phyloP scores from a whole-genome alignment of 2,329 filamentous ascomycete genomes.

The Nannizziopsis barbatae region DNA sequence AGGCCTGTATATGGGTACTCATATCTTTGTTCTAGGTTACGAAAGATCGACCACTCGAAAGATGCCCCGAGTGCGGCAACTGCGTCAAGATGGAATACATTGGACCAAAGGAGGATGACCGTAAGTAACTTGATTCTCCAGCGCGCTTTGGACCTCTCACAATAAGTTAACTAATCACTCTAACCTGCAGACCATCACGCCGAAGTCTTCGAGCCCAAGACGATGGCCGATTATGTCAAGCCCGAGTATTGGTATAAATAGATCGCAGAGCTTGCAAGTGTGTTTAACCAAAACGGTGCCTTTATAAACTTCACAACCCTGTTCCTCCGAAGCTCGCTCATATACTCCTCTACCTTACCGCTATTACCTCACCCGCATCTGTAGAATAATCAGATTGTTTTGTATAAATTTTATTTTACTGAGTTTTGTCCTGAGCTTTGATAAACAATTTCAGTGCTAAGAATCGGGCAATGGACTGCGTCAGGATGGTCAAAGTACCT shows the following conservation, averaged over 20 bases:
- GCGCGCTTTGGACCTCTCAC: not conserved
- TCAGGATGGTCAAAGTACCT: too few relatives aligned
- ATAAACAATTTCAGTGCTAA: too few relatives aligned
- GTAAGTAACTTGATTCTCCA: slow-evolving; percentile 23
- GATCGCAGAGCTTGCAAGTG: slow-evolving; percentile 16
- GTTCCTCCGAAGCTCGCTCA: not conserved
- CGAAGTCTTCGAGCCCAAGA: slow-evolving; percentile 73
- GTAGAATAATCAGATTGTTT: slow-evolving; percentile 11
- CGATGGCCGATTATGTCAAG: slow-evolving; percentile 90
- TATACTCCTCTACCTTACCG: not conserved
- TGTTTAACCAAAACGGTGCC: too few relatives aligned
- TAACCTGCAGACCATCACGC: slow-evolving; percentile 37
- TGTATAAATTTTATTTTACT: not conserved
- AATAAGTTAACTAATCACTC: not conserved
- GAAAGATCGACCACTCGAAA: slow-evolving; percentile 80
- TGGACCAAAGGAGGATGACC: slow-evolving; percentile 65
- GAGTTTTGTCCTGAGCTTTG: too few relatives aligned
- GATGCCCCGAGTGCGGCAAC: slow-evolving; percentile 92
- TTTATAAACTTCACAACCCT: not conserved
- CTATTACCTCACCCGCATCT: slow-evolving; percentile 1
- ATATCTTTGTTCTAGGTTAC: slow-evolving; percentile 50
- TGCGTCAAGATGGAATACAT: slow-evolving; percentile 98
- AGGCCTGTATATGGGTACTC: not conserved
- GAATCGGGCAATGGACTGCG: too few relatives aligned
- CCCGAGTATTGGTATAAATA: slow-evolving; percentile 75